These are phyloP conservation scores for Penicillium soppii DNA, from an alignment of 495 filamentous ascomycete species.

Conservation along the genomic window DNA sequence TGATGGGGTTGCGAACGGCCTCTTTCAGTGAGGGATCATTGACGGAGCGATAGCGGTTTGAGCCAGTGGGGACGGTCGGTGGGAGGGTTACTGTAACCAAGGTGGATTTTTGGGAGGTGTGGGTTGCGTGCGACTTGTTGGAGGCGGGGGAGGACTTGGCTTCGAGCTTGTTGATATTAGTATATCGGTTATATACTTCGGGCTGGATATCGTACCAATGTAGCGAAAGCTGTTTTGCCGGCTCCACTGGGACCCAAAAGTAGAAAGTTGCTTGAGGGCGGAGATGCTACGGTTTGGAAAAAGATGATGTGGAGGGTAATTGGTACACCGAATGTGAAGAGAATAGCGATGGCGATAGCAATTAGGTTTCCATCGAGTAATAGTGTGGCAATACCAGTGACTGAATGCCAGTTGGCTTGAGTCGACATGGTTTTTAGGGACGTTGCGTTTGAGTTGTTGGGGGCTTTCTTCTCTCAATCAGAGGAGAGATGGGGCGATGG, in stretches of 20 bases:
- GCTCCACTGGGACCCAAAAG: conserved; percentile 80
- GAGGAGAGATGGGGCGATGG: no score
- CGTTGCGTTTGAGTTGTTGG: background rate
- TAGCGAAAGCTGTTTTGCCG: conserved; percentile 86
- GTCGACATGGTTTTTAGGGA: conserved; percentile 25
- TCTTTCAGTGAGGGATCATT: conserved; percentile 66
- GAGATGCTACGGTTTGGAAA: conserved; percentile 62
- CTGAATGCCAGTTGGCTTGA: conserved; percentile 34
- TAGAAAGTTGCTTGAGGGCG: conserved; percentile 75
- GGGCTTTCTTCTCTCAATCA: no score
- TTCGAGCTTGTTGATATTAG: conserved; percentile 42
- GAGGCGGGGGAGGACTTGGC: conserved; percentile 30
- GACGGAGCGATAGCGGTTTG: conserved; percentile 66
- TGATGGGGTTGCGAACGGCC: conserved; percentile 70
- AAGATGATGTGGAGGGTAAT: conserved; percentile 75
- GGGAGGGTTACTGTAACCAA: conserved; percentile 72
- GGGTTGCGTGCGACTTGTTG: conserved; percentile 54
- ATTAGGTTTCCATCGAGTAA: conserved; percentile 44
- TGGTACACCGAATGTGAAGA: conserved; percentile 72
- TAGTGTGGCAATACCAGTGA: conserved; percentile 38
- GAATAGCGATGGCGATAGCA: conserved; percentile 60
- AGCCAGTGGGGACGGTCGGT: conserved; percentile 56
- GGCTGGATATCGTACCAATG: conserved; percentile 53
- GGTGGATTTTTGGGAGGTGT: conserved; percentile 77
- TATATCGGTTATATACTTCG: conserved; percentile 1